Evolutionary conservation across 306 rosid genomes (phyloP), one percentile per base, ranked within the genome.

Genomic region (Datisca glomerata): DNA sequence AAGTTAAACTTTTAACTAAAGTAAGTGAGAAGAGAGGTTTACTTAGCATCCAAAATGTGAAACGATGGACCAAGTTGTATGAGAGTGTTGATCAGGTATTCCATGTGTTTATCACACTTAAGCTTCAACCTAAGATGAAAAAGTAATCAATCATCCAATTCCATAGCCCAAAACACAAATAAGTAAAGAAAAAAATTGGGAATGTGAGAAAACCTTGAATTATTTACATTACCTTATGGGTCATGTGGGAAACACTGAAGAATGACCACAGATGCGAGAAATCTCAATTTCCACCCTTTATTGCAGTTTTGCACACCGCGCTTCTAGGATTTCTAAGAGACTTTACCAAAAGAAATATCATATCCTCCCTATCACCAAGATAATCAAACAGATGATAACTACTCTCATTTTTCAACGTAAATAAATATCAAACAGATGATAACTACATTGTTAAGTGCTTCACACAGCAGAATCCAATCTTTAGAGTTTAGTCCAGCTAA

Each of bases 31-130:
- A 47, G 31, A 59, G 47, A 43, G 35, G 40, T 8, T 53, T 67
- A 83, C 97, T 65, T 87, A 51, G 97, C 80, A 53, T 89, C 97
- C 70, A 89, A 68, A n/a, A 61, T 64, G 34, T 64, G 66, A 33
- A 83, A 89, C 1, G 76, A 25, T 7, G 94, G 56, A 25, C 76
- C 57, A 43, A 89, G 81, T 18, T 55, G 61, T 35, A 58, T 64
- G n/a, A 89, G 93, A 39, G 83, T 83, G 44, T 49, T 70, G 28
- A 55, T 54, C 6, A 89, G 75, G 52, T 51, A 89, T 48, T 68
- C 68, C 23, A 70, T 12, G 74, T 89, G 97, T 18, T 47, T 70
- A 31, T 89, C 86, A 31, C 89, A 83, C 40, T 64, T 87, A 44
- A 89, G 76, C 66, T 89, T 80, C 63, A 77, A 34, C 81, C 96